Percentiles rank a stretch among this genome's conserved stretches.
Evolutionary conservation across 31 red algal genomes (phyloP).

Genomic region (Asparagopsis taxiformis): DNA sequence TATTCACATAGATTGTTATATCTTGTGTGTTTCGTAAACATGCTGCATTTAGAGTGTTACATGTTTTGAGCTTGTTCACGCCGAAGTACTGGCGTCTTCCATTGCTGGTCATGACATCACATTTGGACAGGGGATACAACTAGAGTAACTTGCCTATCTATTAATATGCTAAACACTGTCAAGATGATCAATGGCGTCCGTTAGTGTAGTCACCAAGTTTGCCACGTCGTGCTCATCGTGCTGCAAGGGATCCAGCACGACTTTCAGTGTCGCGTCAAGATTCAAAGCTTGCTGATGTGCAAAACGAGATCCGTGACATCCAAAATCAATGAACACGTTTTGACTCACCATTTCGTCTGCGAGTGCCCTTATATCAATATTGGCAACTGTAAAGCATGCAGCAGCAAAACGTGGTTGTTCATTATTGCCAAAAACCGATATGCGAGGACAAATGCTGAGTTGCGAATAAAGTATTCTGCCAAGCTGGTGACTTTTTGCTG

Average conservation of each 20-base stretch:
- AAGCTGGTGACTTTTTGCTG: neutral
- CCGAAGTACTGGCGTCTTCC: too few species aligned
- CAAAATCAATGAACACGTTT: slow-evolving; percentile 6
- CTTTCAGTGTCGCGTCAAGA: slow-evolving; percentile 11
- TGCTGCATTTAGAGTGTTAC: neutral
- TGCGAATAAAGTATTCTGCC: slow-evolving; percentile 11
- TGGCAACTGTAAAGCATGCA: slow-evolving; percentile 34
- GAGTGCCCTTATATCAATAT: neutral
- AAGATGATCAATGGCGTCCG: neutral
- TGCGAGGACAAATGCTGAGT: neutral
- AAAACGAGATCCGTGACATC: slow-evolving; percentile 3
- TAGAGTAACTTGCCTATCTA: too few species aligned
- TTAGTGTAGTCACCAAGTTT: slow-evolving; percentile 1
- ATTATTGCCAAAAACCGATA: slow-evolving; percentile 24
- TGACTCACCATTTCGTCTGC: neutral
- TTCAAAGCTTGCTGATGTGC: neutral
- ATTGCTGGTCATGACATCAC: too few species aligned
- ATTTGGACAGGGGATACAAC: too few species aligned
- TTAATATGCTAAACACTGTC: too few species aligned
- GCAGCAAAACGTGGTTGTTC: slow-evolving; percentile 2
- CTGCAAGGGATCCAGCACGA: neutral
- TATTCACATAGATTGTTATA: too few species aligned
- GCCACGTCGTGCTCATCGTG: slow-evolving; percentile 8
- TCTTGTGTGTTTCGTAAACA: too few species aligned
- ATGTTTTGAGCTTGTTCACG: neutral